These are phyloP conservation scores for Curvularia verruculosa DNA, from an alignment of 2,329 filamentous ascomycete genomes.

Conservation along the genomic window DNA sequence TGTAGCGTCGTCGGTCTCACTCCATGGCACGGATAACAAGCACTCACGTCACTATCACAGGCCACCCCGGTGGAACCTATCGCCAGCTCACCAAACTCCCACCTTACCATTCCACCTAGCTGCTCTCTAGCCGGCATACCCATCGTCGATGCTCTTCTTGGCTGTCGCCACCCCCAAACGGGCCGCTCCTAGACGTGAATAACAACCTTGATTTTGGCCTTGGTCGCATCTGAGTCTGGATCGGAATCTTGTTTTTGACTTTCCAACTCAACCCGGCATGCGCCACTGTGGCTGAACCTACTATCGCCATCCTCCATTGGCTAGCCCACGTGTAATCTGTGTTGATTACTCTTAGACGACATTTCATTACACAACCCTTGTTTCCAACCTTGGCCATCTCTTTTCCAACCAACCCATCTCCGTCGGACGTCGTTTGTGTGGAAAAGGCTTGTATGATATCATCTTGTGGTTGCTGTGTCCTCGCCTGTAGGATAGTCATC, in stretches of 20 bases:
- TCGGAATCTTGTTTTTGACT: not conserved
- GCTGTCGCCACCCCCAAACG: constrained; percentile 11
- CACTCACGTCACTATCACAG: constrained; percentile 8
- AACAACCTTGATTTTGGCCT: constrained; percentile 2
- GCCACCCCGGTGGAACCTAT: constrained; percentile 9
- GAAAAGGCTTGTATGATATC: no score
- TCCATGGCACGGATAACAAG: constrained; percentile 5
- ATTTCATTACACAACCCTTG: not conserved
- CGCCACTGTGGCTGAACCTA: constrained; percentile 11
- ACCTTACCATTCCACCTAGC: not conserved
- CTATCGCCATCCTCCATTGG: not conserved
- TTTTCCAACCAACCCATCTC: not conserved
- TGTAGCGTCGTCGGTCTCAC: constrained; percentile 2
- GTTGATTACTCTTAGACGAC: not conserved
- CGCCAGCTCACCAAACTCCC: constrained; percentile 11
- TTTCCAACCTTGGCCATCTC: not conserved
- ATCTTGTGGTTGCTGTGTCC: no score
- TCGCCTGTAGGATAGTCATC: no score
- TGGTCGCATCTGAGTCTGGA: not conserved
- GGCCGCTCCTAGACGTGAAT: not conserved
- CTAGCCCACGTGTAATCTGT: not conserved
- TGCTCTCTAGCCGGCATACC: constrained; percentile 1
- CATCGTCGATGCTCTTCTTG: constrained; percentile 5
- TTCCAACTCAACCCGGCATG: not conserved
- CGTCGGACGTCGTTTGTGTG: no score